These are phyloP conservation scores for Prasinococcaceae sp. DNA, from an alignment of 139 green algal genomes.

Conservation along the genomic window DNA sequence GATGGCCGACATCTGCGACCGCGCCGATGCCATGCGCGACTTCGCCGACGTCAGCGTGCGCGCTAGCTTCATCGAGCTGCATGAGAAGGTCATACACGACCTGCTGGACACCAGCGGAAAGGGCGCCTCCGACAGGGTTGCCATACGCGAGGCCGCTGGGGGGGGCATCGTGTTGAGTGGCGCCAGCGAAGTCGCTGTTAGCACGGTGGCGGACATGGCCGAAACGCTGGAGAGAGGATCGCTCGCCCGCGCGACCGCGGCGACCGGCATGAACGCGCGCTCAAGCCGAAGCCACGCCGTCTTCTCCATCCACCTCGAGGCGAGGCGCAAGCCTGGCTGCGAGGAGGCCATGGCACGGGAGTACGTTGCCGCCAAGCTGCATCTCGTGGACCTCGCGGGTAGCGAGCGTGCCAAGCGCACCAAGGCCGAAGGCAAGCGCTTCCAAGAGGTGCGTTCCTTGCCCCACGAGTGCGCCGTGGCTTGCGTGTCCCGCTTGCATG, in stretches of 20 bases:
- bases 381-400: constrained; percentile 77
- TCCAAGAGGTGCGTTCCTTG: too few species aligned
- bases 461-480: background rate
- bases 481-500: background rate
- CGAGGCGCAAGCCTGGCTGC: constrained; percentile 27
- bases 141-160: constrained; percentile 28
- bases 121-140: background rate
- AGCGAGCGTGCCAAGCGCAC: constrained; percentile 87
- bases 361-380: constrained; percentile 86
- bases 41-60: constrained; percentile 3
- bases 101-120: constrained; percentile 9
- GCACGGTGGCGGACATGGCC: constrained; percentile 54
- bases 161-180: constrained; percentile 34
- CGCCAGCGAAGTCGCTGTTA: constrained; percentile 50
- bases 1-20: constrained; percentile 11
- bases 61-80: constrained; percentile 24
- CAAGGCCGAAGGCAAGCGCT: constrained; percentile 54
- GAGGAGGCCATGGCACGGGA: constrained; percentile 29
- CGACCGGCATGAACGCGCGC: constrained; percentile 79
- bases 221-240: constrained; percentile 58
- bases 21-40: background rate
- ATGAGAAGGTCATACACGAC: constrained; percentile 24
- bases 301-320: constrained; percentile 92
- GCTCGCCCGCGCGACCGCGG: constrained; percentile 55
- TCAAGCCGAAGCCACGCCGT: constrained; percentile 81